Conservation (phyloP, 306 rosid species). For the Acacia crassicarpa region DNA sequence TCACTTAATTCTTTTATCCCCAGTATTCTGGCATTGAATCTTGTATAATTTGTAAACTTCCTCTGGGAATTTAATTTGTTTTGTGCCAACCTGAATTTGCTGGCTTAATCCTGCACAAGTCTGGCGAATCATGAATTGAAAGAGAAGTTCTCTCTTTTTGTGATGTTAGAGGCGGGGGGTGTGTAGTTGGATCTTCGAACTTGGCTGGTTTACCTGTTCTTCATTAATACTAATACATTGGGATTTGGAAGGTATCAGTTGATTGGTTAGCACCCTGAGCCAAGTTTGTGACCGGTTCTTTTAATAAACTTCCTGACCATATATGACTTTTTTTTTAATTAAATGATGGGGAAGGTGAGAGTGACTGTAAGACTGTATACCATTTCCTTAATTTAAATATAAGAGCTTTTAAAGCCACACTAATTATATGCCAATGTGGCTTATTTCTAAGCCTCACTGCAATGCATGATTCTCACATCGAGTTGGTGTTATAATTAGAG, state of each 20-base stretch:
- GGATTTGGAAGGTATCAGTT: not conserved
- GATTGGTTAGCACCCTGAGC: not conserved
- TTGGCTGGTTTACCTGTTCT: not conserved
- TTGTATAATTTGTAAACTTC: not conserved
- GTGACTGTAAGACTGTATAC: not conserved
- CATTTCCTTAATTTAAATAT: no score
- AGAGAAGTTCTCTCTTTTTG: not conserved
- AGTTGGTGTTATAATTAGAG: not conserved
- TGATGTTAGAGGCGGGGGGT: not conserved
- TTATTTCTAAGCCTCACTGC: not conserved
- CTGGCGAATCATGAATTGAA: not conserved
- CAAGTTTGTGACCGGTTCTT: not conserved
- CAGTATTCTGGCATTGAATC: not conserved
- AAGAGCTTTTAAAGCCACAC: not conserved
- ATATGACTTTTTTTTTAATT: not conserved
- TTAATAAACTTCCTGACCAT: not conserved
- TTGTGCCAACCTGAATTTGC: not conserved
- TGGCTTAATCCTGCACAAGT: not conserved
- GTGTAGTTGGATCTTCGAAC: slow-evolving; percentile 9
- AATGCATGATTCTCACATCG: not conserved
- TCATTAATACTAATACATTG: not conserved
- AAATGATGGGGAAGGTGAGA: not conserved
- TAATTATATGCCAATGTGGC: not conserved
- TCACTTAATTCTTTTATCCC: slow-evolving; percentile 14
- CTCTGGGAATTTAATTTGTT: not conserved